Evolutionary conservation across 768 basidiomycete species (phyloP), one percentile per base, ranked within the genome.

Genomic region (Hysterangium stoloniferum): DNA sequence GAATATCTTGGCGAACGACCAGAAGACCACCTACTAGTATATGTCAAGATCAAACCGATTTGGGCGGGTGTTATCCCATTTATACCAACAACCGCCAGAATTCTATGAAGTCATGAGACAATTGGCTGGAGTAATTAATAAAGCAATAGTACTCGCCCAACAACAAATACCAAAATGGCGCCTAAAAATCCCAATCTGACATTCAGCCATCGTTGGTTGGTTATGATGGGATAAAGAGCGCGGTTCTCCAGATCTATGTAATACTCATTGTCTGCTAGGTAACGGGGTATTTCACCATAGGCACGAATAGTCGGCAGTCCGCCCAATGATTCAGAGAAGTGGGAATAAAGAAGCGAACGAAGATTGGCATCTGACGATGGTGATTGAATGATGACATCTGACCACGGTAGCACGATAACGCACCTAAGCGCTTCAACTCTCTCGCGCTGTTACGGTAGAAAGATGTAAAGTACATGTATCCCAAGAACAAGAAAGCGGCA

Each of bases 181-280:
- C 86, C 86, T 40, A 84, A 72, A 53, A 79, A 75, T 59, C 88
- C 86, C 1, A 89, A 70, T 22, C 86, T 75, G 27, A 88, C 71
- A 27, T 80, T 77, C 9, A 91, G 71, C 86, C 82, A 86, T 52
- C 82, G 71, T 64, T 87, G 84, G 56, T 84, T 84, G 4, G 80
- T 76, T 32, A 80, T 73, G 0, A 79, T 80, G 22, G 86, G 62
- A 53, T 77, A 76, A 38, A 84, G 71, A 0, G 85, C 84, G 19
- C 87, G 73, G 57, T 86, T 79, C 64, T 90, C 84, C 13, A 86
- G 70, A 60, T 89, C 85, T 48, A 85, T 76, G 59, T 77, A 78
- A 37, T 75, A 72, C 56, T 76, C 71, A 59, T 88, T 88, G 41
- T 82, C 76, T 11, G 66, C 61, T 20, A 82, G 64, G 65, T 89